Evolutionary conservation across 352 stramenopile species (phyloP).

Genomic region (Globisporangium carolinianum): DNA sequence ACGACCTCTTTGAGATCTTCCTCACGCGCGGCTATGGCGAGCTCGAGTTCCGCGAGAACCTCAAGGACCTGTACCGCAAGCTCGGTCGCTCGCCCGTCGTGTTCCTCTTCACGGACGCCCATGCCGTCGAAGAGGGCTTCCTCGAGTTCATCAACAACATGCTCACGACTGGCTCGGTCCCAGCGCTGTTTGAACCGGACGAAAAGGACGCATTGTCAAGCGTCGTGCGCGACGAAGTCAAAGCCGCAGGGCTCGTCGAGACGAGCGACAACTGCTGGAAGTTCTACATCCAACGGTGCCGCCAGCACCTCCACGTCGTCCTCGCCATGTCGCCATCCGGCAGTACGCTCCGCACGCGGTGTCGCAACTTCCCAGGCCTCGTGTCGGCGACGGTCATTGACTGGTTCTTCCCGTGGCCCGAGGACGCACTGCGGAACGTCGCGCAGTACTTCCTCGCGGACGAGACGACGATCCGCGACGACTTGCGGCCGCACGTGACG

Average conservation of each 20-base stretch:
- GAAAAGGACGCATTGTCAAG: slow-evolving; percentile 86
- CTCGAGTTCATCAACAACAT: slow-evolving; percentile 98
- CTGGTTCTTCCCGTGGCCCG: slow-evolving; percentile 95
- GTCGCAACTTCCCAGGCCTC: slow-evolving; percentile 92
- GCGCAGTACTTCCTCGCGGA: slow-evolving; percentile 91
- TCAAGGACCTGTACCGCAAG: slow-evolving; percentile 92
- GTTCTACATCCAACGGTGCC: slow-evolving; percentile 91
- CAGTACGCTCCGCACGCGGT: slow-evolving; percentile 90
- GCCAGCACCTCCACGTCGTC: slow-evolving; percentile 92
- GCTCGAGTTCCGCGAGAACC: slow-evolving; percentile 90
- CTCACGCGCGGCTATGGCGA: slow-evolving; percentile 91
- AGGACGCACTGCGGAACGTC: slow-evolving; percentile 90
- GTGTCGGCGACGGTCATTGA: slow-evolving; percentile 93
- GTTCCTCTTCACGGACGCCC: slow-evolving; percentile 95
- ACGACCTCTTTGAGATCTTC: slow-evolving; percentile 94
- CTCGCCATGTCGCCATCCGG: slow-evolving; percentile 93
- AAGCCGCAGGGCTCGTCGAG: slow-evolving; percentile 82
- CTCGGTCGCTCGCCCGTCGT: slow-evolving; percentile 86
- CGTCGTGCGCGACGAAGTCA: slow-evolving; percentile 85
- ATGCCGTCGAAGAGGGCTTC: slow-evolving; percentile 94
- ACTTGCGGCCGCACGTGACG: slow-evolving; percentile 72
- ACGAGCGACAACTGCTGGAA: slow-evolving; percentile 93
- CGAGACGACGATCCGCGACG: slow-evolving; percentile 83
- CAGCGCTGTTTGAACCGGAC: slow-evolving; percentile 89
- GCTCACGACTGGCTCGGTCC: slow-evolving; percentile 92